Conservation (phyloP, 805 yeast species). For the Pichia occidentalis region DNA sequence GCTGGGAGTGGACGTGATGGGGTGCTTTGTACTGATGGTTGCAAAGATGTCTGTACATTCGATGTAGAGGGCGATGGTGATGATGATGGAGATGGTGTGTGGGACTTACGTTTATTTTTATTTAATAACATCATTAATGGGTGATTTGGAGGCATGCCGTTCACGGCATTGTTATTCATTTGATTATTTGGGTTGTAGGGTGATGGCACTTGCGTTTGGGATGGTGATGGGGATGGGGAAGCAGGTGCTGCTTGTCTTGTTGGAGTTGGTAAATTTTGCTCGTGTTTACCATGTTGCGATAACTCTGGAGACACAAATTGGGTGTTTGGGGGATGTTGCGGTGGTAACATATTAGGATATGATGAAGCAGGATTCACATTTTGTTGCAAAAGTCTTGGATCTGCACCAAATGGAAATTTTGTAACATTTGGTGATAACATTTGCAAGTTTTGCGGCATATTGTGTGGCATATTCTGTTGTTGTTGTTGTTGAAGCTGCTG, state of each 20-base stretch:
- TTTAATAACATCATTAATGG: conserved; percentile 15
- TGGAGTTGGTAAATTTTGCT: neutral
- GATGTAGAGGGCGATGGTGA: conserved; percentile 5
- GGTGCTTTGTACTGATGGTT: conserved; percentile 4
- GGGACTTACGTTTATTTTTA: conserved; percentile 14
- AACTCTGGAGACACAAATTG: too few relatives aligned
- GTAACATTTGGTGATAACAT: conserved; percentile 2
- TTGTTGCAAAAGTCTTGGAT: too few relatives aligned
- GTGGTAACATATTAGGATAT: conserved; percentile 8
- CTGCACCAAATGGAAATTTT: neutral
- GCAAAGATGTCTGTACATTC: conserved; percentile 2
- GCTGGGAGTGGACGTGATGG: too few relatives aligned
- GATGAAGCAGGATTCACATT: neutral
- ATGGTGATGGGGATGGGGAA: conserved; percentile 3
- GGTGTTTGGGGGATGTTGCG: too few relatives aligned
- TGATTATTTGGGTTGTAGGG: conserved; percentile 4
- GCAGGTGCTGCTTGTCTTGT: neutral
- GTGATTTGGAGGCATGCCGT: conserved; percentile 11
- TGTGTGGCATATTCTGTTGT: neutral
- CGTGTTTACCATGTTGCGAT: too few relatives aligned
- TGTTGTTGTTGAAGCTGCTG: conserved; percentile 1
- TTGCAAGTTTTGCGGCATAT: neutral
- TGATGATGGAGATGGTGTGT: conserved; percentile 2
- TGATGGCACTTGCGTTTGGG: conserved; percentile 2
- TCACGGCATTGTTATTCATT: neutral